These are phyloP conservation scores for Wickerhamomyces tratensis DNA, from an alignment of 805 yeast genomes.

Conservation along the genomic window DNA sequence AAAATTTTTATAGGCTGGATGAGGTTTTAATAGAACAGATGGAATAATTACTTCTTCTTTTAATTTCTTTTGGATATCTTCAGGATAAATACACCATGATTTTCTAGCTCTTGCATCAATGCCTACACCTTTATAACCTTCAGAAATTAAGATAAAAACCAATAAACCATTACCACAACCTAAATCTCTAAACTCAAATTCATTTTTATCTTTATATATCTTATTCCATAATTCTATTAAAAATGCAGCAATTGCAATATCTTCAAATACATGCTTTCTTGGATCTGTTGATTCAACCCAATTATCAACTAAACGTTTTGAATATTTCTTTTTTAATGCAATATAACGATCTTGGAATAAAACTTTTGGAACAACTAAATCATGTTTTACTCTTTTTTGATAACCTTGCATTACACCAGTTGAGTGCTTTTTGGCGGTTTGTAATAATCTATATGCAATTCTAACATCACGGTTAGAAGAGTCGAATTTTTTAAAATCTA, in stretches of 20 bases:
- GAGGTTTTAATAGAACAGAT: constrained; percentile 56
- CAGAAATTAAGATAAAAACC: constrained; percentile 63
- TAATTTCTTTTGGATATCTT: constrained; percentile 44
- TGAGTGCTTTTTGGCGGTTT: constrained; percentile 79
- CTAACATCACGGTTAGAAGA: constrained; percentile 59
- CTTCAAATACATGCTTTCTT: constrained; percentile 92
- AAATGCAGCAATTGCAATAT: constrained; percentile 91
- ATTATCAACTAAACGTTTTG: constrained; percentile 58
- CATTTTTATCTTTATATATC: constrained; percentile 28
- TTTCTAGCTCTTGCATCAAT: constrained; percentile 85
- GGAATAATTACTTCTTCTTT: constrained; percentile 84
- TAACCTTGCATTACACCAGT: constrained; percentile 78
- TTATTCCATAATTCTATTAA: constrained; percentile 76
- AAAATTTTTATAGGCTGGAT: constrained; percentile 44
- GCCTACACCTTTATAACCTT: constrained; percentile 78
- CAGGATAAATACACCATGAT: constrained; percentile 76
- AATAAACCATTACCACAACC: constrained; percentile 95
- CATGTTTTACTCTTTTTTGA: constrained; percentile 82
- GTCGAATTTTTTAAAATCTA: constrained; percentile 23
- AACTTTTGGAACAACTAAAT: constrained; percentile 72
- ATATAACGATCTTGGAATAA: constrained; percentile 79
- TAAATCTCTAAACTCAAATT: constrained; percentile 71
- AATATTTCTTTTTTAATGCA: constrained; percentile 71
- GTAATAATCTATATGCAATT: constrained; percentile 70
- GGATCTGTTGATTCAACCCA: constrained; percentile 98